Evolutionary conservation across 352 stramenopile genomes (phyloP), one percentile per base, ranked within the genome.

Genomic region (Globisporangium solare): DNA sequence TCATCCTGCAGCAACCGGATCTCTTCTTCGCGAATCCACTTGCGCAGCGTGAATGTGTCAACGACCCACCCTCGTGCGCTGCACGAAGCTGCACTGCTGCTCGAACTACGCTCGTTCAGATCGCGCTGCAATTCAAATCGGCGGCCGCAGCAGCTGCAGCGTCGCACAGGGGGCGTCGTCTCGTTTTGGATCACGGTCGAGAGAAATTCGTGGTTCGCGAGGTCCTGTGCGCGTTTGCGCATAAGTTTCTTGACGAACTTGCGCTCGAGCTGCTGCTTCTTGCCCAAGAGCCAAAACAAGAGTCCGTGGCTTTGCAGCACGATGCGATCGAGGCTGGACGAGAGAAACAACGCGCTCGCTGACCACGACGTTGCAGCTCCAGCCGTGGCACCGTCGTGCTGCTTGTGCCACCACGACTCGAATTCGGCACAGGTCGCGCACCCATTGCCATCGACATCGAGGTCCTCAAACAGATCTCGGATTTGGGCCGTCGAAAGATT

Each of bases 191-290:
- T 64, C 40, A 61, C 56, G 12, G 17, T 17, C 12, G 58, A 40
- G 6, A 83, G 17, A 50, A 70, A 61, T 1, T 42, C 51, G 3
- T 47, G 52, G 27, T 79, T 83, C 6, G 61, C 63, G 6, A 31
- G 55, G 11, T 80, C 66, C 40, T 64, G 62, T 2, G 70, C 68
- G 1, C 55, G 54, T 31, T 73, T 74, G 15, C 68, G 17, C 60
- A 79, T 54, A 31, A 73, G 24, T n/a, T 80, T 79, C 49, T 78
- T 80, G 56, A 79, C 66, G n/a, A 80, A 83, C 21, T 78, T 74
- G 3, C 60, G 58, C 54, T 83, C 70, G 4, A 83, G 54, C 41
- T 76, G 66, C 52, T 74, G 70, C 22, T 76, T 73, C 18, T 69
- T 64, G 8, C 73, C 66, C 11, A 80, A 56, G 10, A 83, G 37